These are phyloP conservation scores for Fraxinus angustifolia DNA, from an alignment of 305 asterid species.

Conservation along the genomic window DNA sequence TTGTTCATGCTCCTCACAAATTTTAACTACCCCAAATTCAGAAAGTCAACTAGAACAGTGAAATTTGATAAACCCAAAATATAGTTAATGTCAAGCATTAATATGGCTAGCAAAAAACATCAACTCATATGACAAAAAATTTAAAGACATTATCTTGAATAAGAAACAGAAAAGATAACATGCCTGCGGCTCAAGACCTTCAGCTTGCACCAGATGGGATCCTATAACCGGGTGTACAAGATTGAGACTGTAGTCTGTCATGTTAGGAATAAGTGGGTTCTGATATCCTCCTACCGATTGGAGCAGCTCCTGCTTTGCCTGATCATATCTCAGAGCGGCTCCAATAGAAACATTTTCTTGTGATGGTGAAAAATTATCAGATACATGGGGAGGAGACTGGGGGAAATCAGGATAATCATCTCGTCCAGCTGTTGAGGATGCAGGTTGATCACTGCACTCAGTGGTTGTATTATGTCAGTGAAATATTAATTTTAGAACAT, in stretches of 20 bases:
- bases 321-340: slow-evolving; percentile 32
- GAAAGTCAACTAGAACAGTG: slow-evolving; percentile 5
- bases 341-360: slow-evolving; percentile 37
- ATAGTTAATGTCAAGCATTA: slow-evolving; percentile 12
- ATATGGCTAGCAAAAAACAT: background rate
- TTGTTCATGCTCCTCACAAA: background rate
- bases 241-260: slow-evolving; percentile 41
- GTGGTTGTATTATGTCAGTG: slow-evolving; percentile 13
- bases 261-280: slow-evolving; percentile 34
- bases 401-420: slow-evolving; percentile 32
- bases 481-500: slow-evolving; percentile 10
- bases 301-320: slow-evolving; percentile 35
- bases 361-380: slow-evolving; percentile 27
- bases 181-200: slow-evolving; percentile 48
- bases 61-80: background rate
- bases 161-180: slow-evolving; percentile 6
- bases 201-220: slow-evolving; percentile 38
- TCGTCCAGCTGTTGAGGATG: slow-evolving; percentile 32
- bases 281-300: slow-evolving; percentile 36
- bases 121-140: background rate
- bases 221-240: slow-evolving; percentile 37
- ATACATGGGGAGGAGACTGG: slow-evolving; percentile 26
- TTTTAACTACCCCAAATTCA: slow-evolving; percentile 1
- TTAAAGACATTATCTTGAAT: background rate
- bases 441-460: slow-evolving; percentile 37